Conservation (phyloP, 179 eudicot genomes). For the Camellia oleifera region DNA sequence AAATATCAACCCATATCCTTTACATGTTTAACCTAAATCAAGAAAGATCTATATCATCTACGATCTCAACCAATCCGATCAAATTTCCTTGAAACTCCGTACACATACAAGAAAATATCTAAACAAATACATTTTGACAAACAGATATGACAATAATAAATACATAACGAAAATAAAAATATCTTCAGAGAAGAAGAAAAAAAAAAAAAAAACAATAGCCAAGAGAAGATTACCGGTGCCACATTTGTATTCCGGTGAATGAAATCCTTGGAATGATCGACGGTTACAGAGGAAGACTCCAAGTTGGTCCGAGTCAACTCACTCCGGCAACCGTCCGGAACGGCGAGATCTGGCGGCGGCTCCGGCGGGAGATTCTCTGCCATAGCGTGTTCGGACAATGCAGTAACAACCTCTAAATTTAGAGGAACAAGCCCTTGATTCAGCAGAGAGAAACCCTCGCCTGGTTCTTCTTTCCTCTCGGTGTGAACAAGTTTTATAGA, state of each 20-base stretch:
- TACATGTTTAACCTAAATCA: constrained; percentile 1
- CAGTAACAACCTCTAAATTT: background rate
- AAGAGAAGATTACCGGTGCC: constrained; percentile 6
- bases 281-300: constrained; percentile 12
- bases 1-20: background rate
- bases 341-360: constrained; percentile 17
- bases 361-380: constrained; percentile 5
- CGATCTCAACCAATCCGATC: constrained; percentile 1
- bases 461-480: background rate
- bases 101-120: background rate
- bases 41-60: background rate
- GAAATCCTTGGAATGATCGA: constrained; percentile 10
- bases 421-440: background rate
- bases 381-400: background rate
- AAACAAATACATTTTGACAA: no score
- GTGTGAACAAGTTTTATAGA: background rate
- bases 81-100: background rate
- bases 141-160: background rate
- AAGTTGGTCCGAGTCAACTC: constrained; percentile 22
- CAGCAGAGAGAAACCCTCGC: constrained; percentile 8
- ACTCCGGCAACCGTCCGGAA: constrained; percentile 3
- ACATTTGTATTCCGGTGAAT: background rate
- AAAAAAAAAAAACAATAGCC: background rate
- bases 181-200: background rate
- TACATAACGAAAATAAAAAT: background rate